phyloP scores from a whole-genome alignment of 106 monocot genomes.

The Iris macrosiphon region DNA sequence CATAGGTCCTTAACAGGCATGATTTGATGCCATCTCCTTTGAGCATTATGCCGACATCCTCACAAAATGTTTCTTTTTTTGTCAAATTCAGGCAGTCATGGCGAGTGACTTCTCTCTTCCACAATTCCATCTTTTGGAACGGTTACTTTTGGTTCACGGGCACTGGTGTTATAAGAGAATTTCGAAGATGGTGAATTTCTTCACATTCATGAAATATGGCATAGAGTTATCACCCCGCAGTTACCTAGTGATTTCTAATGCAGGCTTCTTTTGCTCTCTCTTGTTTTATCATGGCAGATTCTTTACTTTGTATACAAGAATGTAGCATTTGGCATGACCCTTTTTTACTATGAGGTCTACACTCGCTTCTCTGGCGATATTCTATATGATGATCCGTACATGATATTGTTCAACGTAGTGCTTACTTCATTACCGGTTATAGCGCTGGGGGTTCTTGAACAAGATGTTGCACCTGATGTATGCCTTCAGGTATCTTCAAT shows the following conservation, averaged over 20 bases:
- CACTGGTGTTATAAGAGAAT: conserved; percentile 31
- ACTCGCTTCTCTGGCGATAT: conserved; percentile 10
- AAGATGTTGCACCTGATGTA: conserved; percentile 20
- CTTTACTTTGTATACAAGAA: conserved; percentile 31
- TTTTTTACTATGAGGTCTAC: conserved; percentile 18
- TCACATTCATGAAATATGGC: not conserved
- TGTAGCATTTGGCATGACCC: conserved; percentile 20
- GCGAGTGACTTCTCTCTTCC: conserved; percentile 26
- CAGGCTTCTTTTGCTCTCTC: not conserved
- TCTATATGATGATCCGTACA: conserved; percentile 22
- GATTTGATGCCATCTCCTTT: too few species aligned
- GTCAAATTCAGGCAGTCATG: conserved; percentile 21
- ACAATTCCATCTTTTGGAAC: conserved; percentile 13
- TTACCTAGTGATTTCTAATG: not conserved
- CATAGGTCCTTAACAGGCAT: too few species aligned
- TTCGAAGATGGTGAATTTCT: conserved; percentile 16
- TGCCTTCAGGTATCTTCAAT: conserved; percentile 15
- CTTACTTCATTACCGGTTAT: conserved; percentile 26
- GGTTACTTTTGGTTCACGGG: conserved; percentile 20
- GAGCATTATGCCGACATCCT: too few species aligned
- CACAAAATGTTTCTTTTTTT: not conserved
- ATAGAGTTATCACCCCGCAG: not conserved
- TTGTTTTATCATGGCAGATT: conserved; percentile 4
- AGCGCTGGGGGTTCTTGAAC: conserved; percentile 20
- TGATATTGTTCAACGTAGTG: conserved; percentile 20